A percentile compares a stretch with the other conserved stretches of the same genome.
Conservation (phyloP, 140 eudicot genomes). For the Artemisia princeps region DNA sequence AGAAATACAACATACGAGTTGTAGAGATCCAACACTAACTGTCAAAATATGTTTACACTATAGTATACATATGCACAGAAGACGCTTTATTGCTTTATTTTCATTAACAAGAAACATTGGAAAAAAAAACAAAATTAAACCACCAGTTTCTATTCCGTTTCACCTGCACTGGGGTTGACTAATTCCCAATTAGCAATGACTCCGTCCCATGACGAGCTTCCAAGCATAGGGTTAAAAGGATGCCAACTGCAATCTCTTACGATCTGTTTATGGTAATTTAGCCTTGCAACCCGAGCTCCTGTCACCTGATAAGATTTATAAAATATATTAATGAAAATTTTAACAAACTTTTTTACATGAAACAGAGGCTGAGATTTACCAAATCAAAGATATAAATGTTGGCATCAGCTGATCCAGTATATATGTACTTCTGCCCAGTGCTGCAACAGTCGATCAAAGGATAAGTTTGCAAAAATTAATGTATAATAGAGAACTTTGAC, state of each 20-base stretch:
- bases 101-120: neutral
- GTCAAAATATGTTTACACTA: conserved; percentile 8
- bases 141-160: neutral
- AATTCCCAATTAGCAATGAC: conserved; percentile 66
- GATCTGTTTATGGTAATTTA: conserved; percentile 51
- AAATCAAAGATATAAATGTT: conserved; percentile 70
- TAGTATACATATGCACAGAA: neutral
- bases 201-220: conserved; percentile 92
- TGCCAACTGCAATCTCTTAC: conserved; percentile 95
- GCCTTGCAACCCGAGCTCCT: conserved; percentile 52
- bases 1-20: neutral
- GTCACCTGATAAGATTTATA: conserved; percentile 34
- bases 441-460: conserved; percentile 33
- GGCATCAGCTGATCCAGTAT: conserved; percentile 82
- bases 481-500: neutral
- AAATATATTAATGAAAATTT: neutral
- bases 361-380: conserved; percentile 36
- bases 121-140: neutral
- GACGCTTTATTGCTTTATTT: conserved; percentile 1
- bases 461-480: neutral
- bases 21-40: neutral
- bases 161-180: neutral
- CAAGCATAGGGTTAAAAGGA: conserved; percentile 61
- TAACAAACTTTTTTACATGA: neutral
- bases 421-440: conserved; percentile 91